phyloP scores from a whole-genome alignment of 768 basidiomycete genomes.

The Termitomyces sp. region DNA sequence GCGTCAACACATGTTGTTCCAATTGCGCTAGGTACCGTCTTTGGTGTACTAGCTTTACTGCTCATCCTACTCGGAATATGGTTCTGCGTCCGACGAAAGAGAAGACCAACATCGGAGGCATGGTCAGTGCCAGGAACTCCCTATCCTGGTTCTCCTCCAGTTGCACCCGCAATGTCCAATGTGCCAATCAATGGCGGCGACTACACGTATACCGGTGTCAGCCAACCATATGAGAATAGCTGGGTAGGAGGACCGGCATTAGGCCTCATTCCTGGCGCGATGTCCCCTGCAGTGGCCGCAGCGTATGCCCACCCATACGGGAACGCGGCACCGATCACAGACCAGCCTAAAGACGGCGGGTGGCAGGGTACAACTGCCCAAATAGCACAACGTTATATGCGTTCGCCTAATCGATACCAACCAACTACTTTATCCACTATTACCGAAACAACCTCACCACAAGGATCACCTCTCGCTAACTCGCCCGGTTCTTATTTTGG shows the following conservation, averaged over 20 bases:
- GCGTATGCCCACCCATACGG: conserved; percentile 12
- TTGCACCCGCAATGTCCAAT: conserved; percentile 2
- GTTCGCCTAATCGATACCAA: conserved; percentile 18
- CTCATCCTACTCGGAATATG: conserved; percentile 27
- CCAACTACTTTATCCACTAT: conserved; percentile 21
- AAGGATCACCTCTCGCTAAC: conserved; percentile 15
- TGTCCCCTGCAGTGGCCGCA: conserved; percentile 9
- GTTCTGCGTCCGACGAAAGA: conserved; percentile 27
- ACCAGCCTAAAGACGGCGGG: neutral
- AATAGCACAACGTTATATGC: conserved; percentile 15
- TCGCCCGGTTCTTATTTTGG: conserved; percentile 13
- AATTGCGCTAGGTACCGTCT: conserved; percentile 31
- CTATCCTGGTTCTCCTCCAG: conserved; percentile 14
- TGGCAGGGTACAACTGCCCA: conserved; percentile 20
- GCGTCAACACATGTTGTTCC: conserved; percentile 26
- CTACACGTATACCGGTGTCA: conserved; percentile 6
- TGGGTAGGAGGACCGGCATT: conserved; percentile 3
- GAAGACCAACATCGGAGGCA: conserved; percentile 31
- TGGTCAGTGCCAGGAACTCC: conserved; percentile 32
- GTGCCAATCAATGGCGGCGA: neutral
- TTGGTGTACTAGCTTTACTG: conserved; percentile 31
- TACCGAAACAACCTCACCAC: conserved; percentile 20
- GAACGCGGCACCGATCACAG: neutral
- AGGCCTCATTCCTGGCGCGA: conserved; percentile 13
- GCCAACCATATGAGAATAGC: conserved; percentile 2